Evolutionary conservation across 1,284 basidiomycete species (phyloP), one percentile per base, ranked within the genome.

Genomic region (Rhizopogon hawkerae): DNA sequence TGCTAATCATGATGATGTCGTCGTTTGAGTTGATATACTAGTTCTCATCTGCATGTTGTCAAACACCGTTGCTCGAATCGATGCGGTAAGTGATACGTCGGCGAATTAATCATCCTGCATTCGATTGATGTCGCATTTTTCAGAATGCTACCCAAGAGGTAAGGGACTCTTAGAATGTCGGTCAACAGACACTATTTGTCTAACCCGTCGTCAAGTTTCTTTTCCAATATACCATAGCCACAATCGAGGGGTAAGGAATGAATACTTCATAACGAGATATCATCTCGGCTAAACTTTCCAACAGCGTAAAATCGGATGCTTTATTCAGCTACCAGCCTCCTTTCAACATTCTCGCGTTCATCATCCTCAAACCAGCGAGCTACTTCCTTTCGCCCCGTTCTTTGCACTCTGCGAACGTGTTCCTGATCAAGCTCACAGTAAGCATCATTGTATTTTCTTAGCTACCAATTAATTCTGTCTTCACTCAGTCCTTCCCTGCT

Each of bases 251-350:
- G 86, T 86, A 57, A 55, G 75, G 29, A 7, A 34, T 46, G 8
- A 31, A 16, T n/a, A 2, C 10, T 34, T 36, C 3, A 24, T 39
- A 33, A 7, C 23, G 38, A 36, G 24, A 33, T 29, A 38, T 21
- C 41, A 9, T 16, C n/a, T 2, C 26, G 13, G 13, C 43, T 55
- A 10, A 56, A 18, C 24, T 35, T 49, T 14, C 33, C 26, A 33
- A 42, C 54, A 89, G 87, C 7, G 86, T 92, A 61, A 91, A 92
- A 64, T 83, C 83, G 5, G 90, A 93, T 63, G 87, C 88, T 0
- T 70, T 95, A n/a, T 91, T 94, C 69, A 90, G 85, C 46, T 94
- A 93, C 62, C 83, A 92, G 56, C 89, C 87, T 1, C 89, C 90
- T 0, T 90, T 90, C 73, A 90, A 89, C 58, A 71, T 90, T 26